Evolutionary conservation across 2,329 filamentous ascomycete genomes (phyloP).

Genomic region (Xylariaceae sp.): DNA sequence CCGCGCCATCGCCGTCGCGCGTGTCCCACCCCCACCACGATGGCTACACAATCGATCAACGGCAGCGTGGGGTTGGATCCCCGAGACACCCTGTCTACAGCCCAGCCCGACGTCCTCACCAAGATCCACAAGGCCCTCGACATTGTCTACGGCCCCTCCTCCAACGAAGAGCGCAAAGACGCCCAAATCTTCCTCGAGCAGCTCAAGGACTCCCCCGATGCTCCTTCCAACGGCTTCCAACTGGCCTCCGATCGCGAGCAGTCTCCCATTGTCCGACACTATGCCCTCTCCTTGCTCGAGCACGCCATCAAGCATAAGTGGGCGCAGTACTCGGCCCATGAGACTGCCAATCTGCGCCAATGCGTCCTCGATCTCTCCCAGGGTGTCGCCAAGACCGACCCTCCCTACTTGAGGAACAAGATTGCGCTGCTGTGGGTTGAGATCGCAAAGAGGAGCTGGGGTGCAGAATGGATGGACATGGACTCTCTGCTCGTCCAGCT

Average conservation of each 20-base stretch:
- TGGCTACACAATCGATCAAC: slow-evolving; percentile 26
- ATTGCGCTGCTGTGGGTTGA: slow-evolving; percentile 93
- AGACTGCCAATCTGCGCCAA: slow-evolving; percentile 64
- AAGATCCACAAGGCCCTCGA: slow-evolving; percentile 82
- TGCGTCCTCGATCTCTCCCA: slow-evolving; percentile 80
- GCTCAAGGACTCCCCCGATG: slow-evolving; percentile 73
- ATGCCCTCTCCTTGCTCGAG: slow-evolving; percentile 87
- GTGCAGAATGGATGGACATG: slow-evolving; percentile 91
- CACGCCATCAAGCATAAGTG: slow-evolving; percentile 84
- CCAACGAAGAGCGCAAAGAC: slow-evolving; percentile 75
- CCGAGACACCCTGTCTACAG: slow-evolving; percentile 31
- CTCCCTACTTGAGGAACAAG: slow-evolving; percentile 85
- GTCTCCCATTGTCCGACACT: slow-evolving; percentile 82
- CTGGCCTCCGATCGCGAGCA: slow-evolving; percentile 74
- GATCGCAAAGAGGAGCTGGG: slow-evolving; percentile 89
- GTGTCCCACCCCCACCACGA: slow-evolving; percentile 14
- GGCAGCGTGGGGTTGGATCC: slow-evolving; percentile 31
- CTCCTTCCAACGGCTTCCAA: slow-evolving; percentile 78
- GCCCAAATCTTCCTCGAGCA: slow-evolving; percentile 83
- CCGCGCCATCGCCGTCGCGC: slow-evolving; percentile 3
- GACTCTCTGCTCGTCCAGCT: slow-evolving; percentile 76
- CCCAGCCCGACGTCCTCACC: slow-evolving; percentile 47
- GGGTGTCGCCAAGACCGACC: slow-evolving; percentile 66
- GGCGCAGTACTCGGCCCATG: slow-evolving; percentile 65
- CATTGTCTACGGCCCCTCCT: slow-evolving; percentile 80